Conservation (phyloP, 225 moss, liverwort and hornwort genomes). For the Pleurozium schreberi region DNA sequence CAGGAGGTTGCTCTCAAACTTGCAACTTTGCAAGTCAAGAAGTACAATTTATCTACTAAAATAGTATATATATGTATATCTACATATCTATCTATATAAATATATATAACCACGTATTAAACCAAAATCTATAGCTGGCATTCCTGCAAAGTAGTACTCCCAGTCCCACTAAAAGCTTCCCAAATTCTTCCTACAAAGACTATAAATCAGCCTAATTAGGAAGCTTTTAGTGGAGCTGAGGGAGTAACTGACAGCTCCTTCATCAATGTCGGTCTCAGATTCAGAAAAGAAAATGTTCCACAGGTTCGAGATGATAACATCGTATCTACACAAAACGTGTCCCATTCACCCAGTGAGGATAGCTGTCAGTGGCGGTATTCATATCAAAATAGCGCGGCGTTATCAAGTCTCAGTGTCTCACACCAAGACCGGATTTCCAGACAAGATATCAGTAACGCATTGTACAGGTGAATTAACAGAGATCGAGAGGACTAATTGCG, state of each 20-base stretch:
- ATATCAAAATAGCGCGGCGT: too few species aligned
- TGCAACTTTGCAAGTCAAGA: too few species aligned
- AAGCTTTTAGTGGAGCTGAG: too few species aligned
- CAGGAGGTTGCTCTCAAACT: too few species aligned
- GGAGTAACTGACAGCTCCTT: neutral
- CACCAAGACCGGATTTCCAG: neutral
- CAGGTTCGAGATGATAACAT: neutral
- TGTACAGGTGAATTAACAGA: neutral
- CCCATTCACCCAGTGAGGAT: neutral
- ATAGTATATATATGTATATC: too few species aligned
- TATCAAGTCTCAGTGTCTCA: neutral
- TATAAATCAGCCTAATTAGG: too few species aligned
- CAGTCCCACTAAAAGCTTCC: too few species aligned
- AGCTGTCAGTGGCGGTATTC: neutral
- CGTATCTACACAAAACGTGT: neutral
- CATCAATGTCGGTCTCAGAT: neutral
- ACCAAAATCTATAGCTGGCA: neutral
- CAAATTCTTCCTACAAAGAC: too few species aligned
- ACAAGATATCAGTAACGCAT: neutral
- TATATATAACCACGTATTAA: neutral
- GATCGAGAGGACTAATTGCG: neutral
- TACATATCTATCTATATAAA: too few species aligned
- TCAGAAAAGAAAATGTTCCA: neutral
- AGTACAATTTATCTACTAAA: too few species aligned
- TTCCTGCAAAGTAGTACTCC: neutral